phyloP scores from a whole-genome alignment of 1,139 yeast genomes.

The Kluyveromyces sp. region DNA sequence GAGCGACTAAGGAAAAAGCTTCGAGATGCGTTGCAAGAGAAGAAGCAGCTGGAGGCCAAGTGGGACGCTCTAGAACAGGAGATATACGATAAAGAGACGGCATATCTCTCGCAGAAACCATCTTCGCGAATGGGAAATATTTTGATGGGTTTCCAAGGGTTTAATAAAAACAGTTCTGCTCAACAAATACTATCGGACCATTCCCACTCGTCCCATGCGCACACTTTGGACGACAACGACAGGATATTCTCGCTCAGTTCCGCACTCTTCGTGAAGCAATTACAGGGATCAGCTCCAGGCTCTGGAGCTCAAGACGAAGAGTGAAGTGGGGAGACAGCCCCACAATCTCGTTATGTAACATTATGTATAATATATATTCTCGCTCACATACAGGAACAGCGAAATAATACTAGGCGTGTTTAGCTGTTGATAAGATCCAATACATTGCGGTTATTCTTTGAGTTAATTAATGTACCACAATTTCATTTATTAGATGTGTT shows the following conservation, averaged over 20 bases:
- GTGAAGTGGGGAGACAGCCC: too few species aligned
- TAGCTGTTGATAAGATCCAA: too few species aligned
- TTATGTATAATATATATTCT: too few species aligned
- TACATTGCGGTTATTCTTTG: too few species aligned
- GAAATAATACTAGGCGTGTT: too few species aligned
- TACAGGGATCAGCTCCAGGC: constrained; percentile 32
- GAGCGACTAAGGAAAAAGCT: constrained; percentile 61
- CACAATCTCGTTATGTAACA: too few species aligned
- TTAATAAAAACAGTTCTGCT: constrained; percentile 41
- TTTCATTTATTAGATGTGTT: too few species aligned
- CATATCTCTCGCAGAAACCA: constrained; percentile 46
- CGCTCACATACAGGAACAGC: too few species aligned
- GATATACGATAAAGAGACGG: constrained; percentile 74
- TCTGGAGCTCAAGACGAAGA: background rate
- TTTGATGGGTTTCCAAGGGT: constrained; percentile 82
- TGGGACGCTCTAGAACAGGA: constrained; percentile 63
- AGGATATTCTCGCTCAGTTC: constrained; percentile 80
- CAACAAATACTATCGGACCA: constrained; percentile 15
- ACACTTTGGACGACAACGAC: constrained; percentile 61
- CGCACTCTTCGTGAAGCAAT: constrained; percentile 57
- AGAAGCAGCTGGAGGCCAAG: constrained; percentile 57
- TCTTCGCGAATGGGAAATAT: constrained; percentile 60
- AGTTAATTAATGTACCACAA: too few species aligned
- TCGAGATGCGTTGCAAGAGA: constrained; percentile 54
- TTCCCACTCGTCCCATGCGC: constrained; percentile 23